Evolutionary conservation across 495 filamentous ascomycete genomes (phyloP).

Genomic region (Lasiosphaeriaceae sp.): DNA sequence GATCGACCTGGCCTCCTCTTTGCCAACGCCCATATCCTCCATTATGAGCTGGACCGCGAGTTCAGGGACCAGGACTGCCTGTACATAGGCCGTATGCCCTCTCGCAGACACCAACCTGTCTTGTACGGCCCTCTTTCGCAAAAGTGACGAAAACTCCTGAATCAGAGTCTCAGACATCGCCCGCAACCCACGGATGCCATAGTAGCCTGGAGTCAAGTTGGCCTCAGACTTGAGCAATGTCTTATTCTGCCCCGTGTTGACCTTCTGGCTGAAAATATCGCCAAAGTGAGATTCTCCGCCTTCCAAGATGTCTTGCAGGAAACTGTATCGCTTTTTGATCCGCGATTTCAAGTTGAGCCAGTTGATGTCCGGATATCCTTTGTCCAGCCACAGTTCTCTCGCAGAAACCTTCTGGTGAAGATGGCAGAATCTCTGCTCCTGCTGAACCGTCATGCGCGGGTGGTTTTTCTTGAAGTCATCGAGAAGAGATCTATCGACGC

Average conservation of each 20-base stretch:
- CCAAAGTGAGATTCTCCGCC: conserved; percentile 60
- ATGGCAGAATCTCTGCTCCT: conserved; percentile 67
- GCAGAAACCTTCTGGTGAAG: conserved; percentile 62
- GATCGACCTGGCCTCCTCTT: conserved; percentile 62
- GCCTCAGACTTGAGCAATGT: conserved; percentile 54
- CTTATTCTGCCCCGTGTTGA: conserved; percentile 59
- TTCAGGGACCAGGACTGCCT: conserved; percentile 84
- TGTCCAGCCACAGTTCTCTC: conserved; percentile 53
- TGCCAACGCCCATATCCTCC: conserved; percentile 75
- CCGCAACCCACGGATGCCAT: conserved; percentile 72
- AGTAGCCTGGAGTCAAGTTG: conserved; percentile 68
- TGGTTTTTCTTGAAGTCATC: conserved; percentile 40
- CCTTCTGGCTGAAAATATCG: conserved; percentile 51
- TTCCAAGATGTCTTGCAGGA: conserved; percentile 57
- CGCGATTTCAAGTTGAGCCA: conserved; percentile 68
- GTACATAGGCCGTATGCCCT: conserved; percentile 72
- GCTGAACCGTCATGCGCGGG: conserved; percentile 53
- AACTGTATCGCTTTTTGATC: conserved; percentile 50
- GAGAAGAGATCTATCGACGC: conserved; percentile 52
- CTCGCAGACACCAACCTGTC: conserved; percentile 67
- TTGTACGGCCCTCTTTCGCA: conserved; percentile 59
- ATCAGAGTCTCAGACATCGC: conserved; percentile 64
- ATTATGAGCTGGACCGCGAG: conserved; percentile 70
- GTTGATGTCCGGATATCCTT: conserved; percentile 73
- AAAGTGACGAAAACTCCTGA: conserved; percentile 51